Evolutionary conservation across 805 yeast species (phyloP), one percentile per base, ranked within the genome.

Genomic region (Saccharomycopsis javanensis): DNA sequence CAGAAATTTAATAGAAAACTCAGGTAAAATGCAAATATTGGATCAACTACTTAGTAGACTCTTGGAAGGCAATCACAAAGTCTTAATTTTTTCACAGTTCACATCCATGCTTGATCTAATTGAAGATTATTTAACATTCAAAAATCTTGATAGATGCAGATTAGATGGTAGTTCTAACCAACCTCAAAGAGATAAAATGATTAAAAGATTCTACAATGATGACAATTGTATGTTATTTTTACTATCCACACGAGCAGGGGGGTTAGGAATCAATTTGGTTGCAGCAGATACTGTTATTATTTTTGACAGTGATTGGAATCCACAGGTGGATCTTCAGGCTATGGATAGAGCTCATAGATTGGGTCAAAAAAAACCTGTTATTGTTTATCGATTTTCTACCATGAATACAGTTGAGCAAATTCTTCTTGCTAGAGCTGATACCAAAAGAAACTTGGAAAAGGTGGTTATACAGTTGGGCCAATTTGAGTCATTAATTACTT

Each of bases 291-390:
- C 96, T 1, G 98, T 94, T 1, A 80, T 92, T 3, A 65, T 92
- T 10, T 90, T 88, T 66, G 99, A 92, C 66, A 86, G 89, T 57
- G 99, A 92, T 67, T 92, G 97, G 96, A 92, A 92, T 65, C 99
- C 98, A 0, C 97, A 92, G 66, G 95, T 89, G 61, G 98, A 92
- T 70, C 72, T 90, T 54, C 99, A 92, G 68, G 98, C 98, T 0
- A 92, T 92, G 82, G 98, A 91, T 65, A 76, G 99, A 56, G 95
- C 87, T 11, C 98, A 92, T 67, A 75, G 99, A 66, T 88, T 94
- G 56, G 98, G 98, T 0, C 99, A 92, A 68, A 76, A 73, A 0
- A 81, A 79, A 56, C 97, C 97, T 1, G 96, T 91, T 4, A 75
- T 88, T 23, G 79, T 92, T 0, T 88, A 85, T 67, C 77, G 98